Base-by-base conservation (phyloP, 2,329 filamentous ascomycete genomes). In the Ceratocystis harringtonii region DNA sequence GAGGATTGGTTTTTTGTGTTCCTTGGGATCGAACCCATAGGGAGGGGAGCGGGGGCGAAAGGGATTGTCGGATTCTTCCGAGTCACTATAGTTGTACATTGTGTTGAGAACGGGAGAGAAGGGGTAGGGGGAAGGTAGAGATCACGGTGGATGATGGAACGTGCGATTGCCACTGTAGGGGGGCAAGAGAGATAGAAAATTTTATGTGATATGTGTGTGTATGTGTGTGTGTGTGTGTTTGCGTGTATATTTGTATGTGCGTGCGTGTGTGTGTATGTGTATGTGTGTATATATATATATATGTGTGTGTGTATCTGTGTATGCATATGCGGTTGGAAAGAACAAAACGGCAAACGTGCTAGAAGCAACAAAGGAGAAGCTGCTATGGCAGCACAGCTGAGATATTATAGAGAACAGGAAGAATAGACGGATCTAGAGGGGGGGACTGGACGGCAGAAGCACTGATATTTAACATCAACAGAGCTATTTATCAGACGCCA, bases 1-100 rank as follows among this genome's bases (percentile, higher is more conserved):
- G 72, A 82, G 82, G 70, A 79, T 80, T 72, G 82, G 83, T 71
- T 83, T 81, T 70, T 83, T 78, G 32, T 77, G 74, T 58, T 75
- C 75, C 15, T 66, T 73, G 62, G 69, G 75, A 62, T 67, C 73
- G 25, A 64, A 52, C 22, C 48, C 75, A 45, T 71, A 70, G 5
- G 75, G 75, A 22, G 72, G 73, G 8, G 70, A 68, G 7, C 72
- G 72, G 19, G 75, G 75, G 48, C 76, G 72, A 61, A 74, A 74
- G 60, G 76, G 75, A 67, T 80, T 78, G 68, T 80, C 78, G 32
- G 78, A 79, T 68, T 79, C 78, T 67, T 78, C 78, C 28, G 78
- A 79, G 63, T 78, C 79, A 68, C 78, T 80, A 68, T 80, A 80
- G 17, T 78, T 78, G 71, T 77, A 74, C 75, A 77, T 76, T 6